Base-by-base conservation (phyloP, 108 stramenopile genomes). In the Discostella stelligeroides region DNA sequence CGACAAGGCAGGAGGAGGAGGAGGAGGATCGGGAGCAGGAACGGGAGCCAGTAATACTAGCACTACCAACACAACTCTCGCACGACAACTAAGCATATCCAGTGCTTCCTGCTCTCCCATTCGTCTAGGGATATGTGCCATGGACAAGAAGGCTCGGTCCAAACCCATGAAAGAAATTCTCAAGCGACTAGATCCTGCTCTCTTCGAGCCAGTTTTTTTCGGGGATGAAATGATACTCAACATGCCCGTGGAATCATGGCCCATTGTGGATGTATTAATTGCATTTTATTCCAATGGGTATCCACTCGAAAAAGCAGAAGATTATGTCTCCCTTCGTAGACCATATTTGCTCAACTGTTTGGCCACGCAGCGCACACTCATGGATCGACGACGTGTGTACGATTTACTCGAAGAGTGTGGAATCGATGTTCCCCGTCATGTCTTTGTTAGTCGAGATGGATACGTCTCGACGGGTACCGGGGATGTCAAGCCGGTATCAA, bases 131-230 rank as follows among this genome's bases (percentile, higher is more conserved):
- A 93, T 99, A 20, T 99, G 98, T 64, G 98, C 98, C 72, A 97
- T 97, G 92, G 97, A 97, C 62, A 99, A 94, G 66, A 96, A 95
- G 66, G 92, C 96, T 0, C 62, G 91, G 23, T 95, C 94, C 41
- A 98, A 98, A 72, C 97, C 98, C 56, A 99, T 99, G 99, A 87
- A 82, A n/a, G 97, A 98, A 53, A 99, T 99, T 58, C 80, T 98
- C 0, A 76, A 73, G 25, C 81, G 97, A 28, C 70, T 99, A n/a
- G 92, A 95, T 60, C 77, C 82, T 18, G 66, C 39, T 11, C 40
- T 73, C 21, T 92, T 96, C 68, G 84, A 91, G 45, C 84, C 96
- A 18, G 86, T 96, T 17, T 89, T 96, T 40, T 99, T 99, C 77
- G 96, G 96, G 2, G 97, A 99, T 80, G 74, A 90, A 39, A 29